Percentiles rank a stretch among this genome's conserved stretches.
Conservation (phyloP, 2,329 filamentous ascomycete species). For the Penicillium polonicum region DNA sequence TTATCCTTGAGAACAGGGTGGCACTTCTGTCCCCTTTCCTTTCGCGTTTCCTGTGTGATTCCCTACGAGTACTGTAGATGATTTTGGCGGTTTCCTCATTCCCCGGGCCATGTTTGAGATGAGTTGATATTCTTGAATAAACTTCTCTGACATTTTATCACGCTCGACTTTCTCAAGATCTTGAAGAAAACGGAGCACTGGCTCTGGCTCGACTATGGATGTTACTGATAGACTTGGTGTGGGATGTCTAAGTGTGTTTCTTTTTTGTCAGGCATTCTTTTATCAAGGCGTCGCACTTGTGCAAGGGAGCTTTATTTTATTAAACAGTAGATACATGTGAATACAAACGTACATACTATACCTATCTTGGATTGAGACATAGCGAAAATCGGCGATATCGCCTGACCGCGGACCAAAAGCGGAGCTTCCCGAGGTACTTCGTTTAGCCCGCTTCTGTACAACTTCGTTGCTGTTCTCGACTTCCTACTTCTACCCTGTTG, state of each 20-base stretch:
- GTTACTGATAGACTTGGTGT: neutral
- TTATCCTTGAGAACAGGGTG: neutral
- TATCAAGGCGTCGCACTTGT: neutral
- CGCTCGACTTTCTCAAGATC: neutral
- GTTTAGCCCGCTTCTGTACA: neutral
- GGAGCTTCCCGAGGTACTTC: slow-evolving; percentile 15
- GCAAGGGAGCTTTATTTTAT: neutral
- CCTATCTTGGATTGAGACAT: slow-evolving; percentile 4
- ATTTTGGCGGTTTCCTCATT: neutral
- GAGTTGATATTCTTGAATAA: slow-evolving; percentile 7
- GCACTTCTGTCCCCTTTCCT: slow-evolving; percentile 4
- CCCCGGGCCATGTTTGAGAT: neutral
- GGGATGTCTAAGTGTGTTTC: neutral
- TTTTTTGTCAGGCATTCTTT: neutral
- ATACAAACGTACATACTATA: neutral
- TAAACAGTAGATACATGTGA: neutral
- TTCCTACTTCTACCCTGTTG: neutral
- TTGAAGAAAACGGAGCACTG: neutral
- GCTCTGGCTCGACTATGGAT: neutral
- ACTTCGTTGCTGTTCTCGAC: neutral
- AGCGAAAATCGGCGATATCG: slow-evolving; percentile 22
- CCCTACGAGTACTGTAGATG: slow-evolving; percentile 10
- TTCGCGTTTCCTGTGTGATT: slow-evolving; percentile 7
- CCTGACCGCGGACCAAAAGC: slow-evolving; percentile 27
- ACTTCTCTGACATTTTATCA: neutral